Base-by-base conservation (phyloP, 768 basidiomycete genomes). In the Hydnomerulius pinastri region DNA sequence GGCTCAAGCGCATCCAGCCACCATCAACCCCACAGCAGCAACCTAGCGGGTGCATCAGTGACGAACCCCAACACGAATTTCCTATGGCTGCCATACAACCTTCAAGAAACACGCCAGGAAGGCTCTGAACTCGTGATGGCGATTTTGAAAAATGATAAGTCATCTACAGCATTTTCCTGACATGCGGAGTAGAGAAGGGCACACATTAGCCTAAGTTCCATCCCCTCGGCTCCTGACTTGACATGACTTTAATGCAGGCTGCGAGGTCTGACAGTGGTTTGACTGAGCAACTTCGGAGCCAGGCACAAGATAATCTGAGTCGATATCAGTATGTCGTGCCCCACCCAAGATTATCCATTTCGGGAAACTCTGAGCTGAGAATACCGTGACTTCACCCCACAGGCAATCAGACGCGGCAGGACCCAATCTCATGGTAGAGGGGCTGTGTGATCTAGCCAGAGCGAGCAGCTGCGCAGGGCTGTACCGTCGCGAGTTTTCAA, bases 311-410 rank as follows among this genome's bases (percentile, higher is more conserved):
- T 47, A 40, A 52, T 48, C 45, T 41, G 20, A 25, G 6, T 33
- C 17, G 2, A 20, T 27, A 2, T 20, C 30, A 15, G 8, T 15
- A 13, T 33, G 43, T 45, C 42, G n/a, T 27, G 9, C 28, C 21
- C 43, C 18, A 9, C 24, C 28, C 30, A 21, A 23, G 33, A 46
- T 36, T 46, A 29, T 54, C 50, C 62, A 21, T 43, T 56, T 54
- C 24, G 24, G 20, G 40, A 17, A 23, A 21, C 20, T 20, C 25
- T n/a, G 11, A 18, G 5, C 30, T 20, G 21, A 33, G 29, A 35
- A 35, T 13, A 5, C 33, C 4, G 33, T 35, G 11, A n/a, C n/a
- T 12, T 35, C 33, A 17, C 17, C 5, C 33, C 12, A 13, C 6
- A 35, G 12, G 17, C 12, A 17, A 12, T 4, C 17, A 5, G n/a